Base-by-base conservation (phyloP, 2,329 filamentous ascomycete genomes). In the Trichoderma gracile region DNA sequence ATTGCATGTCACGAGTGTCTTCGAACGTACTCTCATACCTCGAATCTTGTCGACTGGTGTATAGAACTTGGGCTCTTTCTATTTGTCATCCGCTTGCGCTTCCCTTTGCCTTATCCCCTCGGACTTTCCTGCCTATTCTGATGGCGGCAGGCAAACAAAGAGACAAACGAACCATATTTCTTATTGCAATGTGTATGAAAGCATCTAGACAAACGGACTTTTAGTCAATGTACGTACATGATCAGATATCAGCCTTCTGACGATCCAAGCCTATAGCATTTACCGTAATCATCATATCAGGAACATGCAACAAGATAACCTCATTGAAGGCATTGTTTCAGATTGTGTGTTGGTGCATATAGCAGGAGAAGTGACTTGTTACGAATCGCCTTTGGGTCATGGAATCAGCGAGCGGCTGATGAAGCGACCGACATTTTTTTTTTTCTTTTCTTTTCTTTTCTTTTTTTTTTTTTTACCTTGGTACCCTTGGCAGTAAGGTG, bases 41-140 rank as follows among this genome's bases (percentile, higher is more conserved):
- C 55, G 17, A 45, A 46, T 52, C 40, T 59, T 63, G 23, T 33
- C 17, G 62, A 49, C 47, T 25, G 62, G 62, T 59, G 62, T 64
- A 53, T 64, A 64, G 62, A 58, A 47, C 47, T 30, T 59, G 27
- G 55, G 54, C 45, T 43, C 14, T 52, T 43, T 45, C 25, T 33
- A n/a, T 23, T 43, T 17, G 33, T 38, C 33, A 4, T 38, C 33
- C 33, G 33, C 33, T 38, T 38, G 33, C 12, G 14, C 38, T 33
- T 45, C 45, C n/a, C 43, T 25, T 47, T 49, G 25, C 15, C 25
- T 42, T 27, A 50, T 42, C 9, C 7, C 27, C 27, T 40, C 19
- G 19, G n/a, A 5, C 15, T 17, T 19, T 49, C 10, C 17, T 27
- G 21, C 6, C 12, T 21, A 2, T 23, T 8, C 15, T 7, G 45